phyloP scores from a whole-genome alignment of 2,329 filamentous ascomycete species.

The Xylaria sp. region DNA sequence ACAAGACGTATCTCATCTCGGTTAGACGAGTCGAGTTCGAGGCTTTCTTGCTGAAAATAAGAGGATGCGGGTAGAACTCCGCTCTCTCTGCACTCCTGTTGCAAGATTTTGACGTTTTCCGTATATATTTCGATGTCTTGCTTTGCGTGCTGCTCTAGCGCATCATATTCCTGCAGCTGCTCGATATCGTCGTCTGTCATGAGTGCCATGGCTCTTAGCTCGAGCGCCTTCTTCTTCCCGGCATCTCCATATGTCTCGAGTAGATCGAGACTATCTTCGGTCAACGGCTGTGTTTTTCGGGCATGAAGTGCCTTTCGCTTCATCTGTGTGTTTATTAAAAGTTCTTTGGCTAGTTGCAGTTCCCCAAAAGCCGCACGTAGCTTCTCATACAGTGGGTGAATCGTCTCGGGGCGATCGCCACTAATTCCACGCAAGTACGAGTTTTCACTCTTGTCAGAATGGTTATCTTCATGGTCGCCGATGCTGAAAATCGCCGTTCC shows the following conservation, averaged over 20 bases:
- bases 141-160: conserved; percentile 43
- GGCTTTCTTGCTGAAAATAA: conserved; percentile 48
- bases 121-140: conserved; percentile 44
- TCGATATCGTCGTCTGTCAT: conserved; percentile 49
- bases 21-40: conserved; percentile 46
- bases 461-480: conserved; percentile 23
- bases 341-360: conserved; percentile 54
- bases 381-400: conserved; percentile 54
- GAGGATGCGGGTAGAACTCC: conserved; percentile 51
- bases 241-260: conserved; percentile 35
- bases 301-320: conserved; percentile 41
- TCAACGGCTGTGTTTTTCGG: conserved; percentile 32
- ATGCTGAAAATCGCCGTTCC: conserved; percentile 20
- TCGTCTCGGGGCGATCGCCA: conserved; percentile 45
- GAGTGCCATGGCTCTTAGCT: conserved; percentile 41
- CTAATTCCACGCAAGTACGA: conserved; percentile 38
- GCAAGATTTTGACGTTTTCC: conserved; percentile 44
- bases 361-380: conserved; percentile 52
- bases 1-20: conserved; percentile 52
- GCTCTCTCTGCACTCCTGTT: conserved; percentile 48
- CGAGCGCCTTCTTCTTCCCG: conserved; percentile 45
- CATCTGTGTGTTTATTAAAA: conserved; percentile 51
- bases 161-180: conserved; percentile 51
- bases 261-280: conserved; percentile 31
- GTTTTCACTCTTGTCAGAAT: conserved; percentile 29